These are phyloP conservation scores for Trichopus zeylanicus DNA, from an alignment of 116 monocot species.

Conservation along the genomic window DNA sequence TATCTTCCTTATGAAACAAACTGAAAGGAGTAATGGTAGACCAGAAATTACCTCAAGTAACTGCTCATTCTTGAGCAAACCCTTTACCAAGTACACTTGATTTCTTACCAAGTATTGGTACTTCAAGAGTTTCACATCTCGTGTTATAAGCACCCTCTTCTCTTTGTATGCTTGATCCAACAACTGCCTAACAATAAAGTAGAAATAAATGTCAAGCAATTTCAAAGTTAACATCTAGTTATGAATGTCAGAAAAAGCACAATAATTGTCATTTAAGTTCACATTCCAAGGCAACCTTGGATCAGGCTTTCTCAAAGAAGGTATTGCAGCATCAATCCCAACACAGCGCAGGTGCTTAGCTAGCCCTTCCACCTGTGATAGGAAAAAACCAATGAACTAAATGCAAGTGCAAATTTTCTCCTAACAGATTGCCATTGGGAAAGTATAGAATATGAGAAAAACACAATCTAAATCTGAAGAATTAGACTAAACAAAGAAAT, in stretches of 20 bases:
- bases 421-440: too few relatives aligned
- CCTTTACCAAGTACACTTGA: conserved; percentile 84
- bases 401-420: too few relatives aligned
- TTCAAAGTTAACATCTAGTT: background rate
- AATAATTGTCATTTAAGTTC: background rate
- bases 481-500: too few relatives aligned
- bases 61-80: conserved; percentile 89
- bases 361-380: conserved; percentile 82
- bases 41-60: conserved; percentile 63
- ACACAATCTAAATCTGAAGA: too few relatives aligned
- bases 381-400: background rate
- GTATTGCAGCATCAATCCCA: conserved; percentile 90
- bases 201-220: background rate
- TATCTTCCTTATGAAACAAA: background rate
- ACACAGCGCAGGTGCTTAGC: conserved; percentile 91
- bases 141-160: conserved; percentile 75
- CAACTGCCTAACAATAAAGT: conserved; percentile 46
- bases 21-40: background rate
- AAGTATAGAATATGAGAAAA: too few relatives aligned
- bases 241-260: background rate
- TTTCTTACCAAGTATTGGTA: conserved; percentile 65
- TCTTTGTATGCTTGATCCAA: conserved; percentile 87
- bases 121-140: conserved; percentile 81
- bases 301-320: conserved; percentile 72
- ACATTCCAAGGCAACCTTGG: conserved; percentile 43